phyloP scores from a whole-genome alignment of 2,329 filamentous ascomycete species.

The Alternaria triticimaculans region DNA sequence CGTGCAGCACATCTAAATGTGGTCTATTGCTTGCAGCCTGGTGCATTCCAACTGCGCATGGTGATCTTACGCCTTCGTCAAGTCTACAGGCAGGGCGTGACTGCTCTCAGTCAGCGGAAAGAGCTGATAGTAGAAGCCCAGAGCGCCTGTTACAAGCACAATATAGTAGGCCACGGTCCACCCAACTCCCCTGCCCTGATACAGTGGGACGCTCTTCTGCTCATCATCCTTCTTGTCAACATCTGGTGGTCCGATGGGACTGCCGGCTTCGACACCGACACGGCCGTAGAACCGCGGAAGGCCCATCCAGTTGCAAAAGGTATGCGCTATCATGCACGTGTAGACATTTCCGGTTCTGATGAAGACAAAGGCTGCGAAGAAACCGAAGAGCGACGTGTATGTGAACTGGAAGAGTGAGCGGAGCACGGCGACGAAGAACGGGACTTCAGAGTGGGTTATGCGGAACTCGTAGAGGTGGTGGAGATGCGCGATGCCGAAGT shows the following conservation, averaged over 20 bases:
- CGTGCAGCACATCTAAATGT: not conserved
- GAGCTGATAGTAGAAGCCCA: constrained; percentile 73
- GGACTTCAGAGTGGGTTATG: constrained; percentile 75
- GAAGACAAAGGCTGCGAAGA: constrained; percentile 89
- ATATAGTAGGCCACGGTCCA: constrained; percentile 85
- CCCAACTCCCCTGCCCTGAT: constrained; percentile 45
- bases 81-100: constrained; percentile 54
- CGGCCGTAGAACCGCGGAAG: constrained; percentile 85
- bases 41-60: not conserved
- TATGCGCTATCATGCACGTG: constrained; percentile 77
- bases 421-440: constrained; percentile 67
- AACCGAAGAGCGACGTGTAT: constrained; percentile 93
- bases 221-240: constrained; percentile 45
- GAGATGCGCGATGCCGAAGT: constrained; percentile 91
- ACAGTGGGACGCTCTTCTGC: constrained; percentile 40
- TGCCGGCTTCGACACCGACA: constrained; percentile 62
- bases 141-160: constrained; percentile 73
- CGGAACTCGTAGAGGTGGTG: constrained; percentile 97
- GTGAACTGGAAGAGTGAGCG: constrained; percentile 82
- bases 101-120: constrained; percentile 74
- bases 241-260: constrained; percentile 47
- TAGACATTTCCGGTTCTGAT: constrained; percentile 82
- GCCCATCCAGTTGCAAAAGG: constrained; percentile 92
- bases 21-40: not conserved
- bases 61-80: constrained; percentile 3